phyloP scores from a whole-genome alignment of 2,329 filamentous ascomycete genomes.

The Fusarium solani-melongenae region DNA sequence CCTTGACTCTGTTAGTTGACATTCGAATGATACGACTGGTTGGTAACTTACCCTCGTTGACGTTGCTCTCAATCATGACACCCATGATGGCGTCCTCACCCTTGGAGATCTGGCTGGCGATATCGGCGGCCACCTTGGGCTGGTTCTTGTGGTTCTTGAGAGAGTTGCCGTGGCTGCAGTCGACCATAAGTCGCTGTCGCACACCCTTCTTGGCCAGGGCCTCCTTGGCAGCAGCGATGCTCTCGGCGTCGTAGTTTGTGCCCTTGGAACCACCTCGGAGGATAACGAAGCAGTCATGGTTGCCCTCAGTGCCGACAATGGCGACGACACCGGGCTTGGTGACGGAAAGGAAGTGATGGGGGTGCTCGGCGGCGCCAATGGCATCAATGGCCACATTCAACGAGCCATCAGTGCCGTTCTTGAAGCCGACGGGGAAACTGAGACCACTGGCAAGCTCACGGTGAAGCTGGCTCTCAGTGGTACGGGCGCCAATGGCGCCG shows the following conservation, averaged over 20 bases:
- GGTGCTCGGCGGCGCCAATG: slow-evolving; percentile 90
- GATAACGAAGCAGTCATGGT: slow-evolving; percentile 97
- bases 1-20: slow-evolving; percentile 56
- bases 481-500: slow-evolving; percentile 94
- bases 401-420: slow-evolving; percentile 96
- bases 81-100: slow-evolving; percentile 93
- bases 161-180: slow-evolving; percentile 97
- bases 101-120: slow-evolving; percentile 85
- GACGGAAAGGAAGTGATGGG: slow-evolving; percentile 96
- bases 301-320: slow-evolving; percentile 93
- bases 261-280: slow-evolving; percentile 91
- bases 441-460: slow-evolving; percentile 93
- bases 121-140: slow-evolving; percentile 84
- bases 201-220: slow-evolving; percentile 80
- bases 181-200: slow-evolving; percentile 88
- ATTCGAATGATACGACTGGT: not conserved
- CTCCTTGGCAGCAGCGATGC: slow-evolving; percentile 84
- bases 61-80: slow-evolving; percentile 99
- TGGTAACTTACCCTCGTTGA: slow-evolving; percentile 80
- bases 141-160: slow-evolving; percentile 98
- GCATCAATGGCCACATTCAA: slow-evolving; percentile 93
- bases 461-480: slow-evolving; percentile 95
- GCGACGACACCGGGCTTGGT: slow-evolving; percentile 96
- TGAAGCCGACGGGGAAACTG: slow-evolving; percentile 98
- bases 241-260: slow-evolving; percentile 91